Conservation (phyloP, 176 grass and related monocot genomes). For the Oryza glumipatula region DNA sequence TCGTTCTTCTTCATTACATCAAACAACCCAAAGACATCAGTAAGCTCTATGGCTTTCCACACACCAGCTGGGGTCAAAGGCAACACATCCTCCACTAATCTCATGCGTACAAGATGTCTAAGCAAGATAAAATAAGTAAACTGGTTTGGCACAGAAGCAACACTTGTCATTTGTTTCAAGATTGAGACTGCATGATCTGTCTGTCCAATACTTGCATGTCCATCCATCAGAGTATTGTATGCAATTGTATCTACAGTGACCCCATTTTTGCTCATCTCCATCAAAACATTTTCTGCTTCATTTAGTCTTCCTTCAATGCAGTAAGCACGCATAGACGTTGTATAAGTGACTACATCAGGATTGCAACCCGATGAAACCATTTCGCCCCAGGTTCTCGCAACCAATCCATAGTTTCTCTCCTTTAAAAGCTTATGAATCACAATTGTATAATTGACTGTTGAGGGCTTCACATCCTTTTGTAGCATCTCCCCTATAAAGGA, state of each 20-base stretch:
- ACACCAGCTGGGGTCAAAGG: conserved; percentile 25
- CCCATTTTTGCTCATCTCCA: conserved; percentile 49
- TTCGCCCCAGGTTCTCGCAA: conserved; percentile 47
- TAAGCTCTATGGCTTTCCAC: conserved; percentile 53
- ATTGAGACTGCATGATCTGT: conserved; percentile 50
- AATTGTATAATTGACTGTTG: conserved; percentile 54
- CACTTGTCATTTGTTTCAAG: conserved; percentile 62
- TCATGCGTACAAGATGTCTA: conserved; percentile 54
- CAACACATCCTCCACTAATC: conserved; percentile 22
- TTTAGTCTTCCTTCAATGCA: conserved; percentile 53
- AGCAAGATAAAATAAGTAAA: conserved; percentile 58
- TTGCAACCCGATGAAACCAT: conserved; percentile 58
- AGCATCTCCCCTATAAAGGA: conserved; percentile 61
- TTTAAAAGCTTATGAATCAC: conserved; percentile 65
- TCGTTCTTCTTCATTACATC: conserved; percentile 42
- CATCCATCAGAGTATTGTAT: conserved; percentile 68
- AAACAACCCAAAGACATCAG: conserved; percentile 55
- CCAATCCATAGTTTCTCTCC: conserved; percentile 50
- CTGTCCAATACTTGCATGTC: conserved; percentile 45
- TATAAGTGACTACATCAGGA: conserved; percentile 66
- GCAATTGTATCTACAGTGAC: conserved; percentile 48
- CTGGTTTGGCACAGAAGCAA: conserved; percentile 51
- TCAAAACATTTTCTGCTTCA: conserved; percentile 55
- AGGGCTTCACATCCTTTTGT: conserved; percentile 54
- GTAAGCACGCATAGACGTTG: conserved; percentile 53